Percentiles rank a stretch among this genome's conserved stretches.
These are phyloP conservation scores for Erythrobasidium yunnanense DNA, from an alignment of 768 basidiomycete genomes.

Conservation along the genomic window DNA sequence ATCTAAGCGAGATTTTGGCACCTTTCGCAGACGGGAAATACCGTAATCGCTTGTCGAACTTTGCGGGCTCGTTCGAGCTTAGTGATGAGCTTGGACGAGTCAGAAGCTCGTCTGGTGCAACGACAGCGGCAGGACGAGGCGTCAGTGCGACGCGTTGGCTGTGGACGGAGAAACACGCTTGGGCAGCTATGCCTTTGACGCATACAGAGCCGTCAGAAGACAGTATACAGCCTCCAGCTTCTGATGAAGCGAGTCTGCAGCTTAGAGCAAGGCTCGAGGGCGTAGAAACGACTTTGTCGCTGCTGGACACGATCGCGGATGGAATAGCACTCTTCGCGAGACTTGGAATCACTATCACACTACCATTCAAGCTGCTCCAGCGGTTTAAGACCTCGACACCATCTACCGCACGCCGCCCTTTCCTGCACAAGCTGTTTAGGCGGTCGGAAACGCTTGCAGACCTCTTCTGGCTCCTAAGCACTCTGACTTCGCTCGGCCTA, in stretches of 20 bases:
- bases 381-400: neutral
- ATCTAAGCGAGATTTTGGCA: constrained; percentile 3
- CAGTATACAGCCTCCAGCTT: constrained; percentile 12
- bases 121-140: neutral
- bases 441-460: constrained; percentile 14
- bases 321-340: constrained; percentile 20
- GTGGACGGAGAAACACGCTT: constrained; percentile 20
- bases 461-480: constrained; percentile 14
- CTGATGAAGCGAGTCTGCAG: constrained; percentile 7
- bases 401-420: neutral
- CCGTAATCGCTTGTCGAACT: neutral
- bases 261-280: constrained; percentile 10
- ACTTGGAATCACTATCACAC: neutral
- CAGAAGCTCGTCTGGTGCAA: too few species aligned
- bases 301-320: constrained; percentile 19
- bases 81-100: too few species aligned
- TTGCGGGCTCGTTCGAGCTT: constrained; percentile 16
- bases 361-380: constrained; percentile 4
- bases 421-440: neutral
- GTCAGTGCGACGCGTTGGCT: constrained; percentile 4
- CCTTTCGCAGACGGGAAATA: neutral
- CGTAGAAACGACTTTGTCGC: constrained; percentile 9
- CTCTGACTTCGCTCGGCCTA: neutral
- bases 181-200: constrained; percentile 1
- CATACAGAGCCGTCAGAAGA: neutral